phyloP scores from a whole-genome alignment of 371 early-diverging fungal genomes.

The Lichtheimia corymbifera region DNA sequence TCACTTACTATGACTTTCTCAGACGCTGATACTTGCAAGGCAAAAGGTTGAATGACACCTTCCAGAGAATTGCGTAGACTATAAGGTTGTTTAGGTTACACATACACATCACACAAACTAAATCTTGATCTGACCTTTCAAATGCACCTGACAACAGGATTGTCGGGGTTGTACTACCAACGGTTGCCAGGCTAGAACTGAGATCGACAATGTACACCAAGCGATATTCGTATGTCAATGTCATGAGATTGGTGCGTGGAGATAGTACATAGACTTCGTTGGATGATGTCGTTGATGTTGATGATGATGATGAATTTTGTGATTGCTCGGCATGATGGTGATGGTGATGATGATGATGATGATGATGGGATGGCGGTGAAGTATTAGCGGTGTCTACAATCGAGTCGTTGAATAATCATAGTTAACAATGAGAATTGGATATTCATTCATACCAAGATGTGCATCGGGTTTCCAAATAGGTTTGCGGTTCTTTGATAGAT shows the following conservation, averaged over 20 bases:
- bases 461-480: constrained; percentile 37
- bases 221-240: constrained; percentile 62
- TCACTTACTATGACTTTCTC: constrained; percentile 37
- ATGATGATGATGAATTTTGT: no score
- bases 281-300: background rate
- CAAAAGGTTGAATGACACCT: constrained; percentile 49
- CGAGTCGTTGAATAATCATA: no score
- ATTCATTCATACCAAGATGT: constrained; percentile 1
- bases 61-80: constrained; percentile 42
- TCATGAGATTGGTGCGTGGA: constrained; percentile 66
- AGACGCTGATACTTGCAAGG: constrained; percentile 33
- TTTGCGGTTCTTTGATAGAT: constrained; percentile 39
- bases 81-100: constrained; percentile 9
- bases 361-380: no score
- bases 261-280: constrained; percentile 49
- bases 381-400: no score
- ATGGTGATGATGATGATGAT: no score
- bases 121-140: constrained; percentile 46
- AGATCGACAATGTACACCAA: constrained; percentile 77
- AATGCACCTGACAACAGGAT: constrained; percentile 60
- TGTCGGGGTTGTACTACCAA: constrained; percentile 59
- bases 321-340: no score
- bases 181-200: constrained; percentile 71
- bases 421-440: no score
- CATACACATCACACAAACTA: background rate